Evolutionary conservation across 2,329 filamentous ascomycete genomes (phyloP), one percentile per base, ranked within the genome.

Genomic region (Colletotrichum lupini): DNA sequence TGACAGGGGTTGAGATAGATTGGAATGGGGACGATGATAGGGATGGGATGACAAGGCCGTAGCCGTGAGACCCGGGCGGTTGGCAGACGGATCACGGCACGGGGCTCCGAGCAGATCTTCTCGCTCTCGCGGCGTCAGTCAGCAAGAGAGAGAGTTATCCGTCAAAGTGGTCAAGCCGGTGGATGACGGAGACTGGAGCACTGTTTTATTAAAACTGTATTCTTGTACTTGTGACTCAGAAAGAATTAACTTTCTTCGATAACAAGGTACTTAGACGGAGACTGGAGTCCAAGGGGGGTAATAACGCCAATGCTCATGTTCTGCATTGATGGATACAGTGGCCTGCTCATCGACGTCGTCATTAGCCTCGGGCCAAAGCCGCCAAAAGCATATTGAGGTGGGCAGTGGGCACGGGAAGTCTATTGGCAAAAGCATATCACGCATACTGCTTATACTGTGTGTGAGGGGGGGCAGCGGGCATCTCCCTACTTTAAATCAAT

Each of bases 401-500:
- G 42, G 42, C 42, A 49, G 64, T 63, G 64, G 69, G 69, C 64
- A 68, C 69, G 64, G 58, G 69, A 72, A 72, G 64, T 62, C 28
- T 63, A 68, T 72, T 56, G 55, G 53, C 61, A 53, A 30, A 67
- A 8, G 55, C 53, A 58, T 67, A 37, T 28, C 65, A 32, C 30
- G 30, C 24, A 30, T 22, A 7, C 42, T 49, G 42, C 42, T 49
- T n/a, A 49, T n/a, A 49, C 42, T 49, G 42, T 49, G 42, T 11
- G 42, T 19, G 42, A 19, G 42, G 42, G 42, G 5, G 58, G 53
- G 42, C 26, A 26, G 70, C 12, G 53, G 60, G 46, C 55, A 53
- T 46, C 12, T 8, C 59, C 67, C 32, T 59, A 69, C 42, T 57
- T 61, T 70, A 66, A 65, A 56, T 60, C 60, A 70, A 70, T 66